These are phyloP conservation scores for Elongisporangium anandrum DNA, from an alignment of 352 stramenopile species.

Conservation along the genomic window DNA sequence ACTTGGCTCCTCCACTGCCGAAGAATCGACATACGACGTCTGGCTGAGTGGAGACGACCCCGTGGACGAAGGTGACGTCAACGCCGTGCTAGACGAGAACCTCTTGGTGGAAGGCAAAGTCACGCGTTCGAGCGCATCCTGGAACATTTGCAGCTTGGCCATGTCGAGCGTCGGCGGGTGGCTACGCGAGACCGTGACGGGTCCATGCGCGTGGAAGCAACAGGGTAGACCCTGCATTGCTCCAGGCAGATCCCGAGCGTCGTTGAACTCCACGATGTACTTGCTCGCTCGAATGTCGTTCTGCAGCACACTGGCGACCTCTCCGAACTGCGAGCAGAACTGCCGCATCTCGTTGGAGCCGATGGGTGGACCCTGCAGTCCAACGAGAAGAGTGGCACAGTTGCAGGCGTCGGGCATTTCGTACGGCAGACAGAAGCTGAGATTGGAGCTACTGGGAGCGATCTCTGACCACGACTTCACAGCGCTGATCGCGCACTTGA, in stretches of 20 bases:
- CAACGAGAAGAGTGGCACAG: slow-evolving; percentile 53
- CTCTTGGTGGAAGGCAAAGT: slow-evolving; percentile 37
- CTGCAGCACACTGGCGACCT: slow-evolving; percentile 71
- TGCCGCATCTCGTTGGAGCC: slow-evolving; percentile 45
- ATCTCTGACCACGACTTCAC: slow-evolving; percentile 36
- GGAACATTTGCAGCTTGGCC: slow-evolving; percentile 59
- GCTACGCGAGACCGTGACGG: slow-evolving; percentile 42
- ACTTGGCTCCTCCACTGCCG: neutral
- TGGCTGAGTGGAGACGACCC: slow-evolving; percentile 56
- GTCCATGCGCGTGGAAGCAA: slow-evolving; percentile 24
- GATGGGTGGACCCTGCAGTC: slow-evolving; percentile 20
- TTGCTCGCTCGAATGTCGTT: slow-evolving; percentile 30
- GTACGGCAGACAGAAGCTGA: slow-evolving; percentile 62
- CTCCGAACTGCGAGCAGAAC: slow-evolving; percentile 62
- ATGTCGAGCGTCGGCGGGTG: slow-evolving; percentile 51
- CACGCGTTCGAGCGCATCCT: slow-evolving; percentile 35
- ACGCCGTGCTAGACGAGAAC: slow-evolving; percentile 57
- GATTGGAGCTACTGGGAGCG: slow-evolving; percentile 11
- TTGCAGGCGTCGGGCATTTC: slow-evolving; percentile 61
- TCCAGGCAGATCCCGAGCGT: slow-evolving; percentile 40
- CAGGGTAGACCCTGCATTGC: slow-evolving; percentile 36
- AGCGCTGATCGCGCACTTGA: slow-evolving; percentile 53
- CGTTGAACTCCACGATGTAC: slow-evolving; percentile 77
- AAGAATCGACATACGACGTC: neutral
- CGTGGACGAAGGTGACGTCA: slow-evolving; percentile 67